Evolutionary conservation across 2,329 filamentous ascomycete species (phyloP).

Genomic region (Penicillium janthinellum): DNA sequence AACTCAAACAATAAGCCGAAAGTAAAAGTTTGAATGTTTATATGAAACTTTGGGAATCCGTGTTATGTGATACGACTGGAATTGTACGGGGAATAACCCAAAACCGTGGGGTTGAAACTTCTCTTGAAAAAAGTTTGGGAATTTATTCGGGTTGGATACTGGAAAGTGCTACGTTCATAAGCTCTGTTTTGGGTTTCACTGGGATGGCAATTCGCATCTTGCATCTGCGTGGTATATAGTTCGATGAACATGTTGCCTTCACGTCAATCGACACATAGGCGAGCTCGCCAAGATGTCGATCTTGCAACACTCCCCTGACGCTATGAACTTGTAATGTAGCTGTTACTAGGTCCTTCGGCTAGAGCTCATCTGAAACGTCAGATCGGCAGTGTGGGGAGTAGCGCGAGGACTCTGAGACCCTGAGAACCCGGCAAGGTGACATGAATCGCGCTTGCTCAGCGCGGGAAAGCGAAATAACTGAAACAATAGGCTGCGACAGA

Average conservation of each 20-base stretch:
- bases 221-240: not conserved
- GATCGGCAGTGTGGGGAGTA: slow-evolving; percentile 10
- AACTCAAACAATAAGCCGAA: not conserved
- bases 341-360: not conserved
- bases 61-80: slow-evolving; percentile 15
- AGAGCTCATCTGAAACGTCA: slow-evolving; percentile 3
- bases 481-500: not conserved
- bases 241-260: not conserved
- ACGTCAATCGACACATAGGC: not conserved
- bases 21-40: not conserved
- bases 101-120: not conserved
- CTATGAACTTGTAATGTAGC: slow-evolving; percentile 2
- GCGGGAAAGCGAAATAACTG: not conserved
- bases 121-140: slow-evolving; percentile 7
- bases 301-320: not conserved
- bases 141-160: not conserved
- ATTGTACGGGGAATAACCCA: slow-evolving; percentile 3
- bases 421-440: not conserved
- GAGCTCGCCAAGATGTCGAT: not conserved
- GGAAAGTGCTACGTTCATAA: not conserved
- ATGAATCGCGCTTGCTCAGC: not conserved
- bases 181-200: not conserved
- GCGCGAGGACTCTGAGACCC: slow-evolving; percentile 1
- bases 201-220: not conserved
- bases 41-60: not conserved